These are phyloP conservation scores for Silene uniflora DNA, from an alignment of 148 eudicot species.

Conservation along the genomic window DNA sequence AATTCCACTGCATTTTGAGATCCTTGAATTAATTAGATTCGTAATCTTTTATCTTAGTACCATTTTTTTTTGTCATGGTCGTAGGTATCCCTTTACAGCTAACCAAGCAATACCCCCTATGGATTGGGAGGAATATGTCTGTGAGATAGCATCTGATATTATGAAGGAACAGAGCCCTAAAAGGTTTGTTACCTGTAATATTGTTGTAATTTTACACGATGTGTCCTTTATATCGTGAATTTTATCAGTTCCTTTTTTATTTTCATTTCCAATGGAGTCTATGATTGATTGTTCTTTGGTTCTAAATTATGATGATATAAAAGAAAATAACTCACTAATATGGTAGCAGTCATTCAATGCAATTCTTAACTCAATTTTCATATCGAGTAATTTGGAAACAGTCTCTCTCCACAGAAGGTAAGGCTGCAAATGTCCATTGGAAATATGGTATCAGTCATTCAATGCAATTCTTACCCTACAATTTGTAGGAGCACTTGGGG, in stretches of 20 bases:
- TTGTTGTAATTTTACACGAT: background rate
- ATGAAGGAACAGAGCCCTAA: slow-evolving; percentile 98
- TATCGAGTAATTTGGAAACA: no score
- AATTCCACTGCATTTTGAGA: background rate
- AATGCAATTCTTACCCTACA: no score
- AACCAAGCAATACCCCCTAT: slow-evolving; percentile 78
- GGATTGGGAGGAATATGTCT: slow-evolving; percentile 97
- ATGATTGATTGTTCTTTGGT: no score
- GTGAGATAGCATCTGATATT: slow-evolving; percentile 81
- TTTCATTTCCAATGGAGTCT: background rate
- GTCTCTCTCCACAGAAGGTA: no score
- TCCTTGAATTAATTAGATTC: background rate
- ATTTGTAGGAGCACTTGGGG: background rate
- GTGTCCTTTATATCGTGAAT: background rate
- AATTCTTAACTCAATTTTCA: background rate
- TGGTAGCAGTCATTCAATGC: no score
- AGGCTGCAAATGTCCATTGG: no score
- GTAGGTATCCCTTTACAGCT: slow-evolving; percentile 80
- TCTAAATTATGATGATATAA: no score
- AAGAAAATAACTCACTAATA: no score
- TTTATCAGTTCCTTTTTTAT: background rate
- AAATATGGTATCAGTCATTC: no score
- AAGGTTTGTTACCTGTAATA: slow-evolving; percentile 38
- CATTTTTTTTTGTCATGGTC: slow-evolving; percentile 16
- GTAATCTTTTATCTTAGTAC: background rate